Conservation (phyloP, 805 yeast species). For the Metschnikowia borealis region DNA sequence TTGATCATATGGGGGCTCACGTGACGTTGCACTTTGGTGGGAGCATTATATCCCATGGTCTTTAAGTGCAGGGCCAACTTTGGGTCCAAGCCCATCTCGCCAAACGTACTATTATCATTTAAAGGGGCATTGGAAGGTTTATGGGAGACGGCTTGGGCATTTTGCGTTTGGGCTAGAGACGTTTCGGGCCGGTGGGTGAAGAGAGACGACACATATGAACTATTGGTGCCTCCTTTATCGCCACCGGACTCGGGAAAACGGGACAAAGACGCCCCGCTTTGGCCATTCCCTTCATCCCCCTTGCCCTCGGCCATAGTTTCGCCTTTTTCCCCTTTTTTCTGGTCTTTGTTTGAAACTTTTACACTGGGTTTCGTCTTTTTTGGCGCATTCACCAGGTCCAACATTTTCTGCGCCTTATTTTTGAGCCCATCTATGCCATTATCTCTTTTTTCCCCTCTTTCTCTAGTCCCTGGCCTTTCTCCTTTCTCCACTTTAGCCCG, state of each 20-base stretch:
- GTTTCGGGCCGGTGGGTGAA: conserved; percentile 45
- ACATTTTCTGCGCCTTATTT: not conserved
- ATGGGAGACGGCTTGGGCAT: conserved; percentile 33
- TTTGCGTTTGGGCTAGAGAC: conserved; percentile 51
- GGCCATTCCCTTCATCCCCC: too few species aligned
- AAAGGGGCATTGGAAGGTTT: conserved; percentile 86
- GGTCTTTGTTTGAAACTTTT: too few species aligned
- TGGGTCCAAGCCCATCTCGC: conserved; percentile 63
- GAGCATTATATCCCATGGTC: conserved; percentile 54
- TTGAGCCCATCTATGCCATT: not conserved
- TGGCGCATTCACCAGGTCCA: not conserved
- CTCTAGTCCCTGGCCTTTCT: too few species aligned
- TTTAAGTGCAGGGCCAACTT: conserved; percentile 51
- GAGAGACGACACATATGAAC: conserved; percentile 78
- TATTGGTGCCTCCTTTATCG: conserved; percentile 22
- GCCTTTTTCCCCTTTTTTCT: not conserved
- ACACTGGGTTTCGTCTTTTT: not conserved
- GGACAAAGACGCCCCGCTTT: too few species aligned
- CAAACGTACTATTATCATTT: conserved; percentile 63
- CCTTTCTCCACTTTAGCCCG: not conserved
- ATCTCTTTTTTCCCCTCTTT: too few species aligned
- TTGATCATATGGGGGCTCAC: conserved; percentile 58
- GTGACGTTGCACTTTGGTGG: conserved; percentile 83
- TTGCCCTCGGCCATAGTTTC: not conserved
- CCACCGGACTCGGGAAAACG: not conserved